phyloP scores from a whole-genome alignment of 805 yeast genomes.

The Lachancea meyersii region DNA sequence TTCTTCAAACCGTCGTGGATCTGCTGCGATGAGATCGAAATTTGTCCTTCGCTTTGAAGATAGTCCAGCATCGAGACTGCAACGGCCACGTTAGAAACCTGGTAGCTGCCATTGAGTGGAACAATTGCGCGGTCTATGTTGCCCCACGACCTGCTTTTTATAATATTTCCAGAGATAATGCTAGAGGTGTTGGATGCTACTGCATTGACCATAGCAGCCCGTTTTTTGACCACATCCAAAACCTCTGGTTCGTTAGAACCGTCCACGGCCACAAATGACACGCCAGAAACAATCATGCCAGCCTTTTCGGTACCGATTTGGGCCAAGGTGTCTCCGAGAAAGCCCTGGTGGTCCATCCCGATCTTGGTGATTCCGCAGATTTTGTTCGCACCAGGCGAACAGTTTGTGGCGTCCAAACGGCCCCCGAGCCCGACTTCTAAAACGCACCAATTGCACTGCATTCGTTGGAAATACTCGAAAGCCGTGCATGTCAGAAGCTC shows the following conservation, averaged over 20 bases:
- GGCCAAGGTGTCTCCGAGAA: conserved; percentile 60
- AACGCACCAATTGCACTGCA: conserved; percentile 64
- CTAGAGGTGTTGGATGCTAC: conserved; percentile 23
- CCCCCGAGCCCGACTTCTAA: conserved; percentile 97
- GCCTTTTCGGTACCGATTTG: conserved; percentile 78
- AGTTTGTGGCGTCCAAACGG: conserved; percentile 80
- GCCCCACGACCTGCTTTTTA: conserved; percentile 31
- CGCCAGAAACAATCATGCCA: conserved; percentile 56
- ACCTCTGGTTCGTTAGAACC: conserved; percentile 54
- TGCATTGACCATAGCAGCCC: conserved; percentile 34
- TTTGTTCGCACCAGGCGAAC: conserved; percentile 43
- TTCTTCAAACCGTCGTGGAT: conserved; percentile 46
- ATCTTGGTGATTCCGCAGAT: conserved; percentile 77
- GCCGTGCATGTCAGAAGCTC: conserved; percentile 85
- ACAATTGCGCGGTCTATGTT: conserved; percentile 31
- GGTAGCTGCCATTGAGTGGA: conserved; percentile 71
- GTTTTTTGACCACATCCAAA: conserved; percentile 38
- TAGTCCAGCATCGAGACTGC: conserved; percentile 53
- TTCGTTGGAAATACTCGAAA: conserved; percentile 58
- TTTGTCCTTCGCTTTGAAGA: conserved; percentile 20
- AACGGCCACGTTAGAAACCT: conserved; percentile 58
- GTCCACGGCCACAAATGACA: conserved; percentile 63
- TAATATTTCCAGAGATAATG: conserved; percentile 6
- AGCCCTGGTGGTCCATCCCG: conserved; percentile 75
- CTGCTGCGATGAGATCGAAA: conserved; percentile 29